Conservation (phyloP, 2,329 filamentous ascomycete species). For the Phoma sp. region DNA sequence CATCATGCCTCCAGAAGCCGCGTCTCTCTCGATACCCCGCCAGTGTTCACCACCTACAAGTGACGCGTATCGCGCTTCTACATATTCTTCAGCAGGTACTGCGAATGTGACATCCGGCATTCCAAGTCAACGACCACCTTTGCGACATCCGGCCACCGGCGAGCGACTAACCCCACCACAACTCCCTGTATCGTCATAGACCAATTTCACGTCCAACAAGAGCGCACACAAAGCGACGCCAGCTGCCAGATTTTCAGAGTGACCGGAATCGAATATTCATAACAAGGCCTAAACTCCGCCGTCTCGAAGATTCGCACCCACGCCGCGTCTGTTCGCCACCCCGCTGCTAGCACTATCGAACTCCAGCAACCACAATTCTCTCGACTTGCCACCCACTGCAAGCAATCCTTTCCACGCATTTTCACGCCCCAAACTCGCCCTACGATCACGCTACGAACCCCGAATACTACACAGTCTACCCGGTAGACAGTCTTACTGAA, state of each 20-base stretch:
- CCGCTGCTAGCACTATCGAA: constrained; percentile 13
- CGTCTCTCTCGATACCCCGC: constrained; percentile 17
- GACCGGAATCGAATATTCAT: neutral
- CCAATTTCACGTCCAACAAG: constrained; percentile 20
- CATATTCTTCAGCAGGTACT: constrained; percentile 3
- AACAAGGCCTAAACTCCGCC: neutral
- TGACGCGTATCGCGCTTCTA: constrained; percentile 10
- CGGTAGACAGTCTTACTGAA: constrained; percentile 8
- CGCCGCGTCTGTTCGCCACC: constrained; percentile 16
- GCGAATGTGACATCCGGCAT: neutral
- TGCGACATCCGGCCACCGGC: constrained; percentile 19
- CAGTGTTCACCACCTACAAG: constrained; percentile 16
- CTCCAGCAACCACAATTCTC: constrained; percentile 6
- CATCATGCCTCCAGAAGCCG: constrained; percentile 29
- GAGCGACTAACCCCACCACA: constrained; percentile 31
- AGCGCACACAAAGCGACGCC: constrained; percentile 7
- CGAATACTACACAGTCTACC: constrained; percentile 1
- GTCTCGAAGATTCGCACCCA: constrained; percentile 2
- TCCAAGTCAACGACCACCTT: neutral
- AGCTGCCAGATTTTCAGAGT: neutral
- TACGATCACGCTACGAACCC: neutral
- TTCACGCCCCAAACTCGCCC: neutral
- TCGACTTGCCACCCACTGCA: constrained; percentile 14
- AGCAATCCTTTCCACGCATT: neutral
- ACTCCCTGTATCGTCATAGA: constrained; percentile 39